Conservation (phyloP, 192 early-diverging fungal genomes). For the Linnemannia elongata region DNA sequence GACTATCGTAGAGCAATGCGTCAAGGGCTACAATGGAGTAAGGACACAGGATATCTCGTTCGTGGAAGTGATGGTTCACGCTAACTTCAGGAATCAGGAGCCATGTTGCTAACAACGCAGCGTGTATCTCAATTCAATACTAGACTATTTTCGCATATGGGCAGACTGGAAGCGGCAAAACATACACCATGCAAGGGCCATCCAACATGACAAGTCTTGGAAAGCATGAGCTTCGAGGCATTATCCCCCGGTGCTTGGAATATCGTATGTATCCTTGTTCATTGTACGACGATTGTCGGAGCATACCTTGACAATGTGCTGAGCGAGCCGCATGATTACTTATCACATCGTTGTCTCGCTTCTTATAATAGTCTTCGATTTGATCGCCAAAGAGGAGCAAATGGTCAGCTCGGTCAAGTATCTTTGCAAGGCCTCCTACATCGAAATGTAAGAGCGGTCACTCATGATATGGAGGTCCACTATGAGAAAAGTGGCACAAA, state of each 20-base stretch:
- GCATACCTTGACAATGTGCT: not conserved
- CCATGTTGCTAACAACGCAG: not conserved
- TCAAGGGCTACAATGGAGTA: slow-evolving; percentile 78
- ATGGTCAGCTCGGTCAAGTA: slow-evolving; percentile 69
- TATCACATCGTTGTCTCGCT: not conserved
- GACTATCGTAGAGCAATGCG: slow-evolving; percentile 74
- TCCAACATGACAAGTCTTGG: slow-evolving; percentile 80
- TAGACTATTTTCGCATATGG: slow-evolving; percentile 81
- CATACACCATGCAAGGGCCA: slow-evolving; percentile 85
- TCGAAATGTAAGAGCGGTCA: slow-evolving; percentile 74
- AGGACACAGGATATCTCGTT: not conserved
- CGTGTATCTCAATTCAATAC: not conserved
- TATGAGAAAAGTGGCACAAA: not conserved
- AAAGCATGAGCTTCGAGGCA: slow-evolving; percentile 75
- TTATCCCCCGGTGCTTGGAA: slow-evolving; percentile 75
- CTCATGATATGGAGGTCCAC: not conserved
- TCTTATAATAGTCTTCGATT: slow-evolving; percentile 60
- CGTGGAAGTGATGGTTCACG: not conserved
- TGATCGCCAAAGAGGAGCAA: slow-evolving; percentile 67
- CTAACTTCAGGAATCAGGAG: not conserved
- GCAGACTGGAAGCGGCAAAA: slow-evolving; percentile 83
- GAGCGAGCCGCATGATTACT: not conserved
- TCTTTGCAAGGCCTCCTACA: slow-evolving; percentile 89
- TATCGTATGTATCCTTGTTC: slow-evolving; percentile 51
- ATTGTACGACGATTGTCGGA: not conserved